phyloP scores from a whole-genome alignment of 371 early-diverging fungal genomes.

The Nematocida homosporus region DNA sequence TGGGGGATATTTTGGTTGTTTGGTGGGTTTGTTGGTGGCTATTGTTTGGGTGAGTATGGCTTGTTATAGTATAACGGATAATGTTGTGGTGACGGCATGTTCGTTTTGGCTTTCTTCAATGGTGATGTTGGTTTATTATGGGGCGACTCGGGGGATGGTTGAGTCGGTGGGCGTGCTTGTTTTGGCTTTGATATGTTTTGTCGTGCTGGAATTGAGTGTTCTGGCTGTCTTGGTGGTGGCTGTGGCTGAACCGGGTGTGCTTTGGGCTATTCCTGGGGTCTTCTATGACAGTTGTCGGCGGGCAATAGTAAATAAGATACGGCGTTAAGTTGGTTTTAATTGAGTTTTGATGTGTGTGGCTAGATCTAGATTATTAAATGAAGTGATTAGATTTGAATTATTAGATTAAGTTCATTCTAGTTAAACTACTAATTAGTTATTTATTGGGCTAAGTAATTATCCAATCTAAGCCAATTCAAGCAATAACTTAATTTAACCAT shows the following conservation, averaged over 20 bases:
- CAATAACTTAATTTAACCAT: background rate
- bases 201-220: slow-evolving; percentile 7
- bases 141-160: slow-evolving; percentile 9
- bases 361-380: no score
- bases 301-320: no score
- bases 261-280: background rate
- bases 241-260: background rate
- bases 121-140: slow-evolving; percentile 36
- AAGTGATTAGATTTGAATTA: no score
- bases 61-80: slow-evolving; percentile 43
- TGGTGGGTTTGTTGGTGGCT: background rate
- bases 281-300: background rate
- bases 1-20: slow-evolving; percentile 27
- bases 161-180: background rate
- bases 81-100: slow-evolving; percentile 19
- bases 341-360: no score
- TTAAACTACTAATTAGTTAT: no score
- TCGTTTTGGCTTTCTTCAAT: slow-evolving; percentile 29
- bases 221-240: slow-evolving; percentile 6
- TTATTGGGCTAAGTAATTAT: no score
- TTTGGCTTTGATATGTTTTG: background rate
- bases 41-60: background rate
- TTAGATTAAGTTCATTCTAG: no score
- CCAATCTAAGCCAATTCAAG: background rate
- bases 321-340: no score